phyloP scores from a whole-genome alignment of 805 yeast genomes.

The Brettanomyces bruxellensis region DNA sequence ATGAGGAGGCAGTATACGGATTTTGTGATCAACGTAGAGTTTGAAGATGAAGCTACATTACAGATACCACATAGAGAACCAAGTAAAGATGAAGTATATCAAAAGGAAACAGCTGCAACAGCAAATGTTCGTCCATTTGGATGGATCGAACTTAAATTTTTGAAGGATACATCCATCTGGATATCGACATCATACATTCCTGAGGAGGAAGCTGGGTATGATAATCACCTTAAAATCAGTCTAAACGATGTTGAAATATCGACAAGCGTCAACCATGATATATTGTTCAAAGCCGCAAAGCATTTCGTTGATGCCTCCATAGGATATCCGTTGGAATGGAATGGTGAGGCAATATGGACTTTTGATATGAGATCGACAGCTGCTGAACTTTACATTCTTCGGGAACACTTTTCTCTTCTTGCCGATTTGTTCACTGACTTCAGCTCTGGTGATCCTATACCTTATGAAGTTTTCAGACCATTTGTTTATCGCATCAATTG shows the following conservation, averaged over 20 bases:
- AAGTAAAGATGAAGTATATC: slow-evolving; percentile 52
- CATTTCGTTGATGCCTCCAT: slow-evolving; percentile 49
- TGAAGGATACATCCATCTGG: slow-evolving; percentile 40
- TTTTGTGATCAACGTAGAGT: slow-evolving; percentile 44
- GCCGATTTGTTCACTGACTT: slow-evolving; percentile 73
- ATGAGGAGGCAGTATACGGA: slow-evolving; percentile 45
- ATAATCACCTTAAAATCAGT: slow-evolving; percentile 35
- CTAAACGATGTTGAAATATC: slow-evolving; percentile 54
- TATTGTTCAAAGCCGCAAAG: slow-evolving; percentile 52
- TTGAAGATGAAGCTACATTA: slow-evolving; percentile 57
- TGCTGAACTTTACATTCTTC: slow-evolving; percentile 52
- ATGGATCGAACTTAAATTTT: slow-evolving; percentile 74
- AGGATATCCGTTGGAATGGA: slow-evolving; percentile 76
- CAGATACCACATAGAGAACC: slow-evolving; percentile 79
- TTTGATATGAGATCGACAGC: slow-evolving; percentile 44
- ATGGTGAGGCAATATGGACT: slow-evolving; percentile 64
- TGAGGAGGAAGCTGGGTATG: slow-evolving; percentile 41
- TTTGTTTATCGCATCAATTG: slow-evolving; percentile 53
- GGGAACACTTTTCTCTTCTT: slow-evolving; percentile 74
- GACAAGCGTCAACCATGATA: slow-evolving; percentile 84
- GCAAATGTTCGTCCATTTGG: slow-evolving; percentile 61
- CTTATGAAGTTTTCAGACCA: slow-evolving; percentile 74
- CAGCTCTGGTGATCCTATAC: slow-evolving; percentile 57
- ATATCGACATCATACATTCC: slow-evolving; percentile 45
- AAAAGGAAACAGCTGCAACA: slow-evolving; percentile 3